A percentile compares a stretch with the other conserved stretches of the same genome.
Evolutionary conservation across 2,329 filamentous ascomycete species (phyloP).

Genomic region (Ilyonectria mors-panacis): DNA sequence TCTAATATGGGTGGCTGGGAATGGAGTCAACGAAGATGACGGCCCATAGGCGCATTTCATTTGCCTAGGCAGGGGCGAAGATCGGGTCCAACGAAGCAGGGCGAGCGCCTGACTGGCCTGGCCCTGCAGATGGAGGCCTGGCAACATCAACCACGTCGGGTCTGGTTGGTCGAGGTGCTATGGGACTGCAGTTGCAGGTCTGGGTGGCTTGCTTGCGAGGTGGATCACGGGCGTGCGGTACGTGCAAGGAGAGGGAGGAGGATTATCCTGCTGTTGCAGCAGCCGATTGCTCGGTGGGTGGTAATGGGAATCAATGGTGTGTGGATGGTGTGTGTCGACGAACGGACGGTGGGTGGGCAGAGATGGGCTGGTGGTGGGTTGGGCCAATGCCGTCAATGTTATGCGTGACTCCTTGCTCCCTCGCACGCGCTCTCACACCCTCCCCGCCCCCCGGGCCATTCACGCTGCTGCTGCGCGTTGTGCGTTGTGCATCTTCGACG

Average conservation of each 20-base stretch:
- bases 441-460: conserved; percentile 15
- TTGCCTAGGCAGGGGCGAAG: conserved; percentile 9
- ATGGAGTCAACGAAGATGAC: conserved; percentile 10
- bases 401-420: conserved; percentile 29
- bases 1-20: conserved; percentile 23
- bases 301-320: conserved; percentile 10
- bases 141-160: conserved; percentile 7
- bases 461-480: conserved; percentile 23
- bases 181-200: background rate
- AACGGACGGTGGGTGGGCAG: conserved; percentile 25
- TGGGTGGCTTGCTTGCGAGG: background rate
- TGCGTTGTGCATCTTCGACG: conserved; percentile 26
- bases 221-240: conserved; percentile 7
- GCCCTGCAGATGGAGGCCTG: conserved; percentile 19
- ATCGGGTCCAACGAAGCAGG: conserved; percentile 20
- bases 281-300: conserved; percentile 16
- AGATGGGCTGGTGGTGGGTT: conserved; percentile 26
- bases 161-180: conserved; percentile 15
- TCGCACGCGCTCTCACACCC: conserved; percentile 18
- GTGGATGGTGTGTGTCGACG: conserved; percentile 18
- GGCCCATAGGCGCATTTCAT: conserved; percentile 1
- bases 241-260: background rate
- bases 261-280: conserved; percentile 2
- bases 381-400: conserved; percentile 20
- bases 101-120: conserved; percentile 15